Percentiles rank a stretch among this genome's conserved stretches.
phyloP scores from a whole-genome alignment of 176 grass and related monocot genomes.

The Saccharum officinarum region DNA sequence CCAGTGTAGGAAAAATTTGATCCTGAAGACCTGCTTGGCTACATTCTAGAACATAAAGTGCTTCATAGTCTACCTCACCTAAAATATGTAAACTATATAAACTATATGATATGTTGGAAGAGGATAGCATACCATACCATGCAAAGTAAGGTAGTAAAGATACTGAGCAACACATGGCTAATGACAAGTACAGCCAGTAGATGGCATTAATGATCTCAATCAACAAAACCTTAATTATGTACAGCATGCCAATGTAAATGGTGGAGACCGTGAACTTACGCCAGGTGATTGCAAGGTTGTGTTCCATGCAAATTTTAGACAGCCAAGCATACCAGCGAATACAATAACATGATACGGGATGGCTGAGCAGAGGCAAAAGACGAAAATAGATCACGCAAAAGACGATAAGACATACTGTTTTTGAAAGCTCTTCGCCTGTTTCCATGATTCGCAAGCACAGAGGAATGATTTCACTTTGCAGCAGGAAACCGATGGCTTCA shows the following conservation, averaged over 20 bases:
- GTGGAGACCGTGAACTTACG: slow-evolving; percentile 9
- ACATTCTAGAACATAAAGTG: neutral
- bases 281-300: neutral
- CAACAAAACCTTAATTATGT: neutral
- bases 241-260: neutral
- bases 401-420: slow-evolving; percentile 58
- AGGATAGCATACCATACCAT: neutral
- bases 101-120: neutral
- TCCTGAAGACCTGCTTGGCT: neutral
- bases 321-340: neutral
- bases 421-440: slow-evolving; percentile 73
- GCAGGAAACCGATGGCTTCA: slow-evolving; percentile 59
- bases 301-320: neutral
- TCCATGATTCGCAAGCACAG: slow-evolving; percentile 73
- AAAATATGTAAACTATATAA: neutral
- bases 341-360: neutral
- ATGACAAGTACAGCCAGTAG: neutral
- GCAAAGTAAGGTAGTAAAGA: neutral
- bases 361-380: slow-evolving; percentile 29
- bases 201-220: slow-evolving; percentile 21
- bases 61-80: neutral
- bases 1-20: neutral
- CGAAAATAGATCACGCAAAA: neutral
- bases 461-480: slow-evolving; percentile 69
- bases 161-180: neutral